Evolutionary conservation across 176 grass and related monocot genomes (phyloP), one percentile per base, ranked within the genome.

Genomic region (Musa schizocarpa): DNA sequence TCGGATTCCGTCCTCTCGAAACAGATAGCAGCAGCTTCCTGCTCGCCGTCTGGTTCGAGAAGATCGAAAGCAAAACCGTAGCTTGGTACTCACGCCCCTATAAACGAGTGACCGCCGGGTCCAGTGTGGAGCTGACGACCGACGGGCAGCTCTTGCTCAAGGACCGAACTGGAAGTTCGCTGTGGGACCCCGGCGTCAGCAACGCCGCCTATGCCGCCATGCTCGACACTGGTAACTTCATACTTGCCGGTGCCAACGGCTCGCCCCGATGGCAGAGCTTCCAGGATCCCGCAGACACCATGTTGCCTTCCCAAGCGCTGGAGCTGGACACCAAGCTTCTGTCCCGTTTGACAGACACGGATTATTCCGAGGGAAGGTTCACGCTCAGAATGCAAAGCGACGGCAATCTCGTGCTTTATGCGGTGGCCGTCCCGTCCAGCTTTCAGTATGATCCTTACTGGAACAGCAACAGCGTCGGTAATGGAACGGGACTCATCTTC

Each of bases 21-120:
- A 49, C 52, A 2, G 65, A 71, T 12, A 12, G 9, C 53, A 24
- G 11, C 66, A 54, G 19, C 19, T 90, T 82, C 65, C 27, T 90
- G 25, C 76, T 87, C 11, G 82, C 79, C 1, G 43, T 87, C 69
- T 91, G 88, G 85, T 87, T 87, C 57, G 65, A 78, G 53, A 91
- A 85, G 73, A 87, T 57, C 53, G 54, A 52, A 10, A 9, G 80
- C 49, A 63, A 79, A 24, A 83, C 85, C 1, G 68, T 81, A 13
- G 82, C 24, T 19, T 91, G 88, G 88, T 91, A 80, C 8, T 73
- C 79, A 50, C 82, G 82, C 16, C 79, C 49, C 25, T 25, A 51
- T 16, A 51, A 34, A 8, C 79, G 73, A 29, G 57, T 17, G 3
- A 34, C 21, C 0, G 3, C 57, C 1, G 69, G 76, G 8, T 84